Conservation (phyloP, 2,329 filamentous ascomycete genomes). For the Aspergillus sp. region DNA sequence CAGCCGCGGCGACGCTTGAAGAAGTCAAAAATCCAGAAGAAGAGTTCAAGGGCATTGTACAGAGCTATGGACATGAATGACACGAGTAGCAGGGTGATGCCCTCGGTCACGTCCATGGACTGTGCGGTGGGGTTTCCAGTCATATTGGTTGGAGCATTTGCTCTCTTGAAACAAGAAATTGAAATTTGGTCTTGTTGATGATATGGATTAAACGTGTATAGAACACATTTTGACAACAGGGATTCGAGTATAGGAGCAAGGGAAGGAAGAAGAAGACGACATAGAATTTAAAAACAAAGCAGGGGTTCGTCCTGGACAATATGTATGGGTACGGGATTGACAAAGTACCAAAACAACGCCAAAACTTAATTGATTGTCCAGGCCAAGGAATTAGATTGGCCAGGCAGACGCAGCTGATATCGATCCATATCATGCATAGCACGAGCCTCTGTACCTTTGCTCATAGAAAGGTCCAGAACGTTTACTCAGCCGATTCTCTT, state of each 20-base stretch:
- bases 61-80: slow-evolving; percentile 39
- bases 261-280: background rate
- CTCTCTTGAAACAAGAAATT: background rate
- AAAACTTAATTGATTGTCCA: background rate
- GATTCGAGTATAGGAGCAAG: background rate
- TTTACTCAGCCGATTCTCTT: background rate
- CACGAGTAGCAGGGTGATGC: slow-evolving; percentile 16
- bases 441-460: background rate
- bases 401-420: background rate
- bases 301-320: background rate
- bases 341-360: background rate
- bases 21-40: slow-evolving; percentile 37
- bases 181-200: background rate
- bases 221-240: background rate
- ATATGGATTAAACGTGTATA: background rate
- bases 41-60: slow-evolving; percentile 50
- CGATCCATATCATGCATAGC: background rate
- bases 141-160: background rate
- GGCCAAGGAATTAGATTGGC: background rate
- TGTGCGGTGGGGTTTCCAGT: background rate
- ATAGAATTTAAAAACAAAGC: background rate
- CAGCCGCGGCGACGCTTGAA: slow-evolving; percentile 38
- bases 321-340: background rate
- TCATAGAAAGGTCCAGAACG: background rate
- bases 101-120: background rate